These are phyloP conservation scores for Cyclostephanos invisitatus DNA, from an alignment of 108 stramenopile genomes.

Conservation along the genomic window DNA sequence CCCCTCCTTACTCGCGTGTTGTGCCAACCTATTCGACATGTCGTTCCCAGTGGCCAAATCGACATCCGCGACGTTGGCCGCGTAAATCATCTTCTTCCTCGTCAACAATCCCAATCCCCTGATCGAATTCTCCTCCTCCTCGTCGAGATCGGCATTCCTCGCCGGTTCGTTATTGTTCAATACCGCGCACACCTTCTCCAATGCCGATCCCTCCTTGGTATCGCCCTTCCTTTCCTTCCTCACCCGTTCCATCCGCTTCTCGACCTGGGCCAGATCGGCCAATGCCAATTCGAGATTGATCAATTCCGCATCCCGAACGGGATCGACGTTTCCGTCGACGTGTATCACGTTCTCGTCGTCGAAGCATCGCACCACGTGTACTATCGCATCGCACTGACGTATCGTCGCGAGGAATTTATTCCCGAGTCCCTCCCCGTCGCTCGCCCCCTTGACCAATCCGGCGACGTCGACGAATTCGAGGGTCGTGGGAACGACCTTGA, in stretches of 20 bases:
- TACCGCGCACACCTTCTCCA: constrained; percentile 82
- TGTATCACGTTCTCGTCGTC: constrained; percentile 98
- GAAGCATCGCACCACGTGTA: constrained; percentile 94
- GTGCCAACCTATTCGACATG: constrained; percentile 74
- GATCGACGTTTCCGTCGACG: constrained; percentile 91
- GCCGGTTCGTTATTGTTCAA: constrained; percentile 84
- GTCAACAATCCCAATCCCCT: constrained; percentile 88
- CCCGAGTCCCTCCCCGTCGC: constrained; percentile 97
- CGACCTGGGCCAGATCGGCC: constrained; percentile 95
- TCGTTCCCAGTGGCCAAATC: constrained; percentile 93
- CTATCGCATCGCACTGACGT: constrained; percentile 82
- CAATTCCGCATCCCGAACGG: constrained; percentile 95
- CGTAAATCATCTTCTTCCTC: constrained; percentile 94
- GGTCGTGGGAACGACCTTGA: constrained; percentile 85
- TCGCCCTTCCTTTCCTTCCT: constrained; percentile 77
- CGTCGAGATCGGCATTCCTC: constrained; percentile 75
- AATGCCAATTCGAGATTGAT: constrained; percentile 97
- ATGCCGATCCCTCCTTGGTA: constrained; percentile 74
- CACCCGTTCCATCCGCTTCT: constrained; percentile 83
- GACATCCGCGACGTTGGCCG: constrained; percentile 96
- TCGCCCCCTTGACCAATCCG: constrained; percentile 98
- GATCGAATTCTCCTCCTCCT: constrained; percentile 82
- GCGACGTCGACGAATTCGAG: constrained; percentile 99
- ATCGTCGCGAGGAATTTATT: constrained; percentile 98
- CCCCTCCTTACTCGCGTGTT: constrained; percentile 83